Evolutionary conservation across 768 basidiomycete species (phyloP).

Genomic region (Kwoniella sp.): DNA sequence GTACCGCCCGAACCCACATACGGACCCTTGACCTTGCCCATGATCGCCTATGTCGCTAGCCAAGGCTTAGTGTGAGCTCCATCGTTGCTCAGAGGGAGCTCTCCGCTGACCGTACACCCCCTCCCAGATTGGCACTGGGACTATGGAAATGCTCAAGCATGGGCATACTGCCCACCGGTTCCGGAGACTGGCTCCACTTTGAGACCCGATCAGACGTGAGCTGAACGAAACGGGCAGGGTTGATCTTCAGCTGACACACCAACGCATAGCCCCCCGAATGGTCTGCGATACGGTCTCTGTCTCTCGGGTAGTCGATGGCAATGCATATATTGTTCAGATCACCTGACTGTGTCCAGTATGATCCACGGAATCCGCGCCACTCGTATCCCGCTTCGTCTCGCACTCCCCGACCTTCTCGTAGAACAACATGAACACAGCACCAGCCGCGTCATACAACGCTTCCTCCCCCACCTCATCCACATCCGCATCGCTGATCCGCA

Average conservation of each 20-base stretch:
- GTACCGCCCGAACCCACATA: slow-evolving; percentile 21
- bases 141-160: slow-evolving; percentile 90
- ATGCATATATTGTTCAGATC: slow-evolving; percentile 1
- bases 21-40: slow-evolving; percentile 27
- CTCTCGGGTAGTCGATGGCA: slow-evolving; percentile 27
- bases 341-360: too few relatives aligned
- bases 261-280: slow-evolving; percentile 40
- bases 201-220: slow-evolving; percentile 71
- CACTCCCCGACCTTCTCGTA: slow-evolving; percentile 66
- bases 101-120: neutral
- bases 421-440: slow-evolving; percentile 78
- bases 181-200: slow-evolving; percentile 92
- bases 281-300: slow-evolving; percentile 39
- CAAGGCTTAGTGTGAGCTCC: slow-evolving; percentile 47
- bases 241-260: neutral
- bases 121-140: slow-evolving; percentile 74
- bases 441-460: slow-evolving; percentile 58
- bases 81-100: neutral
- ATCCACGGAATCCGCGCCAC: too few relatives aligned
- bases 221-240: slow-evolving; percentile 11
- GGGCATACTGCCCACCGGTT: slow-evolving; percentile 84
- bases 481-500: slow-evolving; percentile 81
- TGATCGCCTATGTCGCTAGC: slow-evolving; percentile 43
- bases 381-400: too few relatives aligned
- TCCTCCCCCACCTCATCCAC: slow-evolving; percentile 54